Evolutionary conservation across 495 filamentous ascomycete genomes (phyloP).

Genomic region (Physcia stellaris): DNA sequence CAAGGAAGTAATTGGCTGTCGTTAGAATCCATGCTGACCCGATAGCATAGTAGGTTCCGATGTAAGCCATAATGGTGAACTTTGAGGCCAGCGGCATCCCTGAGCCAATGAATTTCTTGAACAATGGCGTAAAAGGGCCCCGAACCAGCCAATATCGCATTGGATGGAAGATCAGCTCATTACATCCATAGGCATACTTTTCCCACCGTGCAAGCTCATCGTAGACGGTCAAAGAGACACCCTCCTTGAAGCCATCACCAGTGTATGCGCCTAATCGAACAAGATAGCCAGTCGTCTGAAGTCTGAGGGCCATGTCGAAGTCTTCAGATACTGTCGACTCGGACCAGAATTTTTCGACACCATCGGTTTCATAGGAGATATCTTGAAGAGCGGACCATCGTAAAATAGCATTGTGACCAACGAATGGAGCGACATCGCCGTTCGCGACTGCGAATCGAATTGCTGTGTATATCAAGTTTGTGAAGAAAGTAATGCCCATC

Average conservation of each 20-base stretch:
- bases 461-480: conserved; percentile 67
- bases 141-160: conserved; percentile 35
- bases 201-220: conserved; percentile 76
- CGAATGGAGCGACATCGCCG: conserved; percentile 66
- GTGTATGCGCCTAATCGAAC: conserved; percentile 63
- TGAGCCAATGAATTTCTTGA: conserved; percentile 54
- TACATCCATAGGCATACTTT: conserved; percentile 81
- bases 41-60: conserved; percentile 80
- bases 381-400: conserved; percentile 69
- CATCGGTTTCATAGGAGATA: conserved; percentile 58
- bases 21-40: conserved; percentile 70
- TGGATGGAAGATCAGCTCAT: conserved; percentile 61
- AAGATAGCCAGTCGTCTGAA: conserved; percentile 59
- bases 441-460: conserved; percentile 69
- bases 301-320: conserved; percentile 73
- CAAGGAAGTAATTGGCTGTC: conserved; percentile 61
- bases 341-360: conserved; percentile 70
- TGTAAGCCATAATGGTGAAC: conserved; percentile 68
- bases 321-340: conserved; percentile 73
- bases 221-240: conserved; percentile 73
- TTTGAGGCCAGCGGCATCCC: conserved; percentile 68
- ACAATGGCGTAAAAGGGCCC: conserved; percentile 62
- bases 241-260: conserved; percentile 68
- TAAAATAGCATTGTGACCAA: conserved; percentile 62
- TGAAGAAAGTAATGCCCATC: conserved; percentile 74